Conservation (phyloP, 306 rosid genomes). For the Trifolium dubium region DNA sequence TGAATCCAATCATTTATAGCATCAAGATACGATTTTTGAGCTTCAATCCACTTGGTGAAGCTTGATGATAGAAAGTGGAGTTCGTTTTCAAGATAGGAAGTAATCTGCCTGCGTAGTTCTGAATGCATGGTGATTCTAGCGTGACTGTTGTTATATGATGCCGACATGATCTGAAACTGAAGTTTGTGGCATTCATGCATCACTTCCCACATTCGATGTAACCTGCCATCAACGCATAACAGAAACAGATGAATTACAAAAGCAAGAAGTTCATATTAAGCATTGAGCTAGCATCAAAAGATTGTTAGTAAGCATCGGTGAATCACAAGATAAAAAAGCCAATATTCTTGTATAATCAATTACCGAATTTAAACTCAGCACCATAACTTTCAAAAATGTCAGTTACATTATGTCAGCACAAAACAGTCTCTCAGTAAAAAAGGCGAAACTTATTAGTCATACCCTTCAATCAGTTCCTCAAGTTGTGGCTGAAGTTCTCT, state of each 20-base stretch:
- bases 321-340: not conserved
- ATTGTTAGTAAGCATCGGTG: not conserved
- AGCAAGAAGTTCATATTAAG: conserved; percentile 33
- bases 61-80: conserved; percentile 64
- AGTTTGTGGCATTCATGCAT: conserved; percentile 87
- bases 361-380: conserved; percentile 7
- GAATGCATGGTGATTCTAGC: conserved; percentile 62
- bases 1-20: conserved; percentile 76
- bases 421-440: conserved; percentile 4
- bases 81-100: conserved; percentile 72
- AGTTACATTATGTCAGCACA: not conserved
- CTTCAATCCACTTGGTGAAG: conserved; percentile 77
- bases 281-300: conserved; percentile 12
- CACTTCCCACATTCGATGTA: conserved; percentile 90
- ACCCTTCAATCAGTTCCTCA: conserved; percentile 93
- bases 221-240: conserved; percentile 52
- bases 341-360: conserved; percentile 13
- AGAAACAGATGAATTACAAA: conserved; percentile 42
- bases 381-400: conserved; percentile 5
- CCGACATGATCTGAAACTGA: conserved; percentile 71
- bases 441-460: conserved; percentile 31
- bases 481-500: conserved; percentile 97
- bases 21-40: conserved; percentile 77
- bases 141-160: conserved; percentile 57
- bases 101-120: conserved; percentile 67